These are phyloP conservation scores for Panaeolus papilionaceus DNA, from an alignment of 768 basidiomycete genomes.

Conservation along the genomic window DNA sequence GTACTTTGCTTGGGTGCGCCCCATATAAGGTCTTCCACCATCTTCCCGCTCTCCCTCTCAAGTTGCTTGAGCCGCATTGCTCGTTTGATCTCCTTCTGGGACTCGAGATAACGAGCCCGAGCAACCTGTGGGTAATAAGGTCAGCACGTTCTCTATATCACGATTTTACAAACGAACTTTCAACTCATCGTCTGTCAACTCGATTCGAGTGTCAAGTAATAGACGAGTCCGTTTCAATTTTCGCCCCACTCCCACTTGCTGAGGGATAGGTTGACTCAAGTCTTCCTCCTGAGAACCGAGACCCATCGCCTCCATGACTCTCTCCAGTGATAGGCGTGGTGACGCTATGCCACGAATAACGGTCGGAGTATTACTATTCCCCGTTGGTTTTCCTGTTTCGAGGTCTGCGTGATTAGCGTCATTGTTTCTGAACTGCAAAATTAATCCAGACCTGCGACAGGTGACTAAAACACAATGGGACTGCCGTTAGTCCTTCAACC, in stretches of 20 bases:
- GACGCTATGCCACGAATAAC: neutral
- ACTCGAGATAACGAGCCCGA: constrained; percentile 69
- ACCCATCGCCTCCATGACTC: neutral
- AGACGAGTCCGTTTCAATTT: constrained; percentile 59
- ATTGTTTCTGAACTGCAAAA: neutral
- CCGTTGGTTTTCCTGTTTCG: neutral
- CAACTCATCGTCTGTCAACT: constrained; percentile 83
- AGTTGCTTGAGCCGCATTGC: constrained; percentile 56
- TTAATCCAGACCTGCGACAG: neutral
- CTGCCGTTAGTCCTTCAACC: neutral
- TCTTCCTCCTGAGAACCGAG: neutral
- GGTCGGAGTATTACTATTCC: neutral
- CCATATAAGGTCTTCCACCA: constrained; percentile 72
- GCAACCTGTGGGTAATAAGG: constrained; percentile 48
- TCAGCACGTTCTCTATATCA: neutral
- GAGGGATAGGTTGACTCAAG: neutral
- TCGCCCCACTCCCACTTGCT: constrained; percentile 15
- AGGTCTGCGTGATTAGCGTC: neutral
- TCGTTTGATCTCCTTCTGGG: constrained; percentile 59
- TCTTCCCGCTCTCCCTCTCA: constrained; percentile 58
- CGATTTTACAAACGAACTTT: constrained; percentile 49
- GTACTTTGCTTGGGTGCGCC: constrained; percentile 69
- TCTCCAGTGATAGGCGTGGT: neutral
- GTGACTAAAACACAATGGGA: neutral
- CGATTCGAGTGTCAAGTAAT: constrained; percentile 75